These are phyloP conservation scores for Thelephora terrestris DNA, from an alignment of 1,284 basidiomycete genomes.

Conservation along the genomic window DNA sequence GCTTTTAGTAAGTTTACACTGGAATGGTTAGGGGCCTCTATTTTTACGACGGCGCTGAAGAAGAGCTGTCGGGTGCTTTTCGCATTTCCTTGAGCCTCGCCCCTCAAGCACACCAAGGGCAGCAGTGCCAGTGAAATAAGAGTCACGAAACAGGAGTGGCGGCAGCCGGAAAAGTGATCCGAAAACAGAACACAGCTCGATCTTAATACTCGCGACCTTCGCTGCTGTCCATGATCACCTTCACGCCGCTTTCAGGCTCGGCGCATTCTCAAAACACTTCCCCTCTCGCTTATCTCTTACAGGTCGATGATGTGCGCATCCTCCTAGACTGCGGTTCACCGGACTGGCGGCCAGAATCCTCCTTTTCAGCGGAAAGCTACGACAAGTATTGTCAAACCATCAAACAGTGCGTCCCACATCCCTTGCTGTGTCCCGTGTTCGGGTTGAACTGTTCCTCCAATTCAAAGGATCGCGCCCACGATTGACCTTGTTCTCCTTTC, in stretches of 20 bases:
- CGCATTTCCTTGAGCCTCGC: too few species aligned
- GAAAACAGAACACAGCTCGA: too few species aligned
- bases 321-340: constrained; percentile 92
- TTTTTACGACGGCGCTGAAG: too few species aligned
- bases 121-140: too few species aligned
- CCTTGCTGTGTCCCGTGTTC: background rate
- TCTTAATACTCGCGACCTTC: too few species aligned
- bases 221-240: constrained; percentile 66
- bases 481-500: constrained; percentile 87
- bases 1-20: too few species aligned
- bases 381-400: constrained; percentile 53
- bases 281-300: constrained; percentile 78
- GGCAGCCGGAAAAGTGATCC: too few species aligned
- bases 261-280: constrained; percentile 56
- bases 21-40: too few species aligned
- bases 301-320: constrained; percentile 91
- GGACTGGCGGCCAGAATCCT: constrained; percentile 67
- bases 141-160: too few species aligned
- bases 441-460: background rate
- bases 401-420: constrained; percentile 41
- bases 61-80: too few species aligned
- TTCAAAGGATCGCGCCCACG: constrained; percentile 51
- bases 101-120: too few species aligned
- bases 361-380: constrained; percentile 22
- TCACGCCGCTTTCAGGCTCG: constrained; percentile 82